These are phyloP conservation scores for Biancaea sappan DNA, from an alignment of 306 rosid species.

Conservation along the genomic window DNA sequence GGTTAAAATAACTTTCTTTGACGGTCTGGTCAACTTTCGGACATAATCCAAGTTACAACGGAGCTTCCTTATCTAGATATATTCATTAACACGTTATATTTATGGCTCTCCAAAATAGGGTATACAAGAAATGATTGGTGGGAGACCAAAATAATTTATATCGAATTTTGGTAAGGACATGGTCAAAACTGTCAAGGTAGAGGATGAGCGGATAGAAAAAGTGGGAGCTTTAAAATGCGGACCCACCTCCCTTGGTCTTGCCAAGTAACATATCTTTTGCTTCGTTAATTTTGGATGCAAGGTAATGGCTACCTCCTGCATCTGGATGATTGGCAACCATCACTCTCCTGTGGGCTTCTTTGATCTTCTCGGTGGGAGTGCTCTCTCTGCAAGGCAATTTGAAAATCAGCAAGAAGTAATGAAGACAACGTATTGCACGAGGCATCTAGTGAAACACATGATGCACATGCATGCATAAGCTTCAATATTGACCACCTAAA, in stretches of 20 bases:
- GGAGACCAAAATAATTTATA: conserved; percentile 17
- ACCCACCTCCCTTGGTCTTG: conserved; percentile 59
- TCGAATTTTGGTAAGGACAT: not conserved
- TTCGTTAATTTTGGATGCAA: conserved; percentile 91
- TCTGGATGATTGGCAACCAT: conserved; percentile 98
- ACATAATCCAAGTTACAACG: conserved; percentile 21
- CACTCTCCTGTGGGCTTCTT: conserved; percentile 92
- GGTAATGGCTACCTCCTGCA: conserved; percentile 95
- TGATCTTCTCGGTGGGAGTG: conserved; percentile 65
- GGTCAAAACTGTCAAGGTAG: not conserved
- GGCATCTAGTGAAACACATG: not conserved
- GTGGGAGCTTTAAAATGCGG: conserved; percentile 66
- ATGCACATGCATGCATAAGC: not conserved
- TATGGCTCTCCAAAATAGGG: conserved; percentile 5
- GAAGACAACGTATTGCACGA: not conserved
- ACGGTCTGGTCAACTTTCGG: conserved; percentile 12
- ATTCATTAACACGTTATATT: not conserved
- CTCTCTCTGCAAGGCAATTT: conserved; percentile 49
- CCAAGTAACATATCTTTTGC: conserved; percentile 81
- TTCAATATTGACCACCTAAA: not conserved
- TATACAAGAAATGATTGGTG: conserved; percentile 3
- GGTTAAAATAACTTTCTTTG: conserved; percentile 1
- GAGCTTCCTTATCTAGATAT: not conserved
- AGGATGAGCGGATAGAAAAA: not conserved
- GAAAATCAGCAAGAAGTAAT: conserved; percentile 19